These are phyloP conservation scores for Cyberlindnera bimundalis DNA, from an alignment of 805 yeast species.

Conservation along the genomic window DNA sequence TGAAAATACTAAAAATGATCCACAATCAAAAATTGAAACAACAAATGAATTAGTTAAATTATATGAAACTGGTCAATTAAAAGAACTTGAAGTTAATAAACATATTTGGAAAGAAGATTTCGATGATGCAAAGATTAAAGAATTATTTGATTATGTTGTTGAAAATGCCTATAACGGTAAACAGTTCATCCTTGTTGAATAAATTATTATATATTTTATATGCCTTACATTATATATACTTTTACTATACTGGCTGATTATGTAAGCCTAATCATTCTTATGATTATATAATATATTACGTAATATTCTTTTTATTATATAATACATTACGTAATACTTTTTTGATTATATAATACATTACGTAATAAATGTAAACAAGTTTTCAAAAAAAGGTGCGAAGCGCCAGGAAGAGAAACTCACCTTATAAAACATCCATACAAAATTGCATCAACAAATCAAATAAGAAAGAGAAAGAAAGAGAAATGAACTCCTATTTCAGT, in stretches of 20 bases:
- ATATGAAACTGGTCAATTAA: constrained; percentile 53
- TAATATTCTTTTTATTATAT: no score
- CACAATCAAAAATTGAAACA: constrained; percentile 55
- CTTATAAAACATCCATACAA: no score
- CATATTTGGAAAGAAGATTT: constrained; percentile 28
- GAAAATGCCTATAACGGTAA: constrained; percentile 40
- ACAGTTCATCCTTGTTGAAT: constrained; percentile 38
- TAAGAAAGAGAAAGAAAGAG: neutral
- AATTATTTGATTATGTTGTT: constrained; percentile 35
- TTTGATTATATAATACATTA: no score
- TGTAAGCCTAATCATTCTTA: no score
- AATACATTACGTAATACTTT: neutral
- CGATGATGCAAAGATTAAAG: constrained; percentile 36
- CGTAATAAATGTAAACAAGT: no score
- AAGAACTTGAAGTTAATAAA: constrained; percentile 37
- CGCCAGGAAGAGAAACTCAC: no score
- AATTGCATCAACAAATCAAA: neutral
- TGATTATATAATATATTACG: no score
- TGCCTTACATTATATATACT: neutral
- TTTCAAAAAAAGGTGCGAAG: no score
- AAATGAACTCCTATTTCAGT: constrained; percentile 28
- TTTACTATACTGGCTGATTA: neutral
- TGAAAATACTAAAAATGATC: constrained; percentile 54
- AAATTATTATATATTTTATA: neutral
- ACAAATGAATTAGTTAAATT: constrained; percentile 52